These are phyloP conservation scores for Fusarium sp. DNA, from an alignment of 2,329 filamentous ascomycete genomes.

Conservation along the genomic window DNA sequence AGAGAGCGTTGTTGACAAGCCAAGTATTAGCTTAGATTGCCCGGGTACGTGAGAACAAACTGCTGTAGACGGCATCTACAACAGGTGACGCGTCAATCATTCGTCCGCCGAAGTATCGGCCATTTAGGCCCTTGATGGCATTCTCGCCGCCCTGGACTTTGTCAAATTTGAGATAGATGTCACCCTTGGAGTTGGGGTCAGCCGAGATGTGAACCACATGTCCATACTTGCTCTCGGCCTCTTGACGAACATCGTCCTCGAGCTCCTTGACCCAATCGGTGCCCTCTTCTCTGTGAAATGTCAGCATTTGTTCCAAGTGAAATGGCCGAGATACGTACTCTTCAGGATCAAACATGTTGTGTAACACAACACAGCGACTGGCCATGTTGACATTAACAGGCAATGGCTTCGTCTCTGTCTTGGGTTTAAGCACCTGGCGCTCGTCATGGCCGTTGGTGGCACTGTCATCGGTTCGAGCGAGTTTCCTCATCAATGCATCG, in stretches of 20 bases:
- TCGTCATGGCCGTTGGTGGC: constrained; percentile 71
- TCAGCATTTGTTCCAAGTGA: constrained; percentile 44
- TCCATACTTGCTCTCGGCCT: constrained; percentile 96
- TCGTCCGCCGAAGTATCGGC: constrained; percentile 91
- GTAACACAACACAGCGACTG: constrained; percentile 90
- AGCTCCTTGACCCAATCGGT: constrained; percentile 92
- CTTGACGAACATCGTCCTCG: constrained; percentile 89
- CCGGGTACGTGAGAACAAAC: constrained; percentile 88
- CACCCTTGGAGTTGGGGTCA: constrained; percentile 92
- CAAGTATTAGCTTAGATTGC: constrained; percentile 75
- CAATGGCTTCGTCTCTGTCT: constrained; percentile 79
- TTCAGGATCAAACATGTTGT: constrained; percentile 93
- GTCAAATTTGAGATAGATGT: constrained; percentile 99
- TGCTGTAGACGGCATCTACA: constrained; percentile 98
- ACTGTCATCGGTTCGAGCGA: constrained; percentile 92
- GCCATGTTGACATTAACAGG: constrained; percentile 91
- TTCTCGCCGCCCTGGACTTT: constrained; percentile 95
- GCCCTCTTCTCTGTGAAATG: constrained; percentile 75
- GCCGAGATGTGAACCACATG: constrained; percentile 96
- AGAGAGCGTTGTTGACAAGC: constrained; percentile 56
- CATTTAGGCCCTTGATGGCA: constrained; percentile 96
- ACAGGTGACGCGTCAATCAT: constrained; percentile 95
- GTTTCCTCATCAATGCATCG: constrained; percentile 97
- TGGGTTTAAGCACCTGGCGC: constrained; percentile 78
- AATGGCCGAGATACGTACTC: constrained; percentile 72